Conservation (phyloP, 2,329 filamentous ascomycete genomes). For the Arthrobotrys entomopaga region DNA sequence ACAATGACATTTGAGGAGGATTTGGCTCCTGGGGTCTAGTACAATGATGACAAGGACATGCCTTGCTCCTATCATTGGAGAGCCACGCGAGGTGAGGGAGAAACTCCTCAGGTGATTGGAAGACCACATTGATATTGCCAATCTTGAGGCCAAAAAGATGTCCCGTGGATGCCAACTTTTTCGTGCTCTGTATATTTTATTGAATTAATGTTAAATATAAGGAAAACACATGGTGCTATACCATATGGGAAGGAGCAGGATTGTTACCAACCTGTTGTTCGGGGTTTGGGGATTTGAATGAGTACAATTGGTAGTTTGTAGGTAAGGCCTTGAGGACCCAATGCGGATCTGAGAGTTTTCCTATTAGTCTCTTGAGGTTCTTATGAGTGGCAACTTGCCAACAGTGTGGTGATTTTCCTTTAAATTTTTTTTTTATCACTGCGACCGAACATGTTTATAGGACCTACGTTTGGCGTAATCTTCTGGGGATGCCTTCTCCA, state of each 20-base stretch:
- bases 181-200: slow-evolving; percentile 30
- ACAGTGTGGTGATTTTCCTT: not conserved
- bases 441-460: too few relatives aligned
- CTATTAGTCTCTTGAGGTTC: not conserved
- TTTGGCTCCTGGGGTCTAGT: slow-evolving; percentile 24
- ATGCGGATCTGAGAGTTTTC: slow-evolving; percentile 20
- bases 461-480: slow-evolving; percentile 46
- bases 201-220: not conserved
- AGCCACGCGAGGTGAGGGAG: slow-evolving; percentile 48
- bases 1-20: slow-evolving; percentile 24
- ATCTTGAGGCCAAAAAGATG: slow-evolving; percentile 44
- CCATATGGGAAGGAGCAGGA: too few relatives aligned
- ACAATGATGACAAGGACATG: slow-evolving; percentile 39
- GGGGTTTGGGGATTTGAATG: slow-evolving; percentile 22
- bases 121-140: slow-evolving; percentile 30
- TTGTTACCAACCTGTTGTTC: slow-evolving; percentile 28
- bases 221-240: too few relatives aligned
- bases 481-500: slow-evolving; percentile 44
- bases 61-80: slow-evolving; percentile 35
- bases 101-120: slow-evolving; percentile 48
- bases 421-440: not conserved
- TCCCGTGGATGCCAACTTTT: slow-evolving; percentile 41
- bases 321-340: slow-evolving; percentile 49
- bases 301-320: slow-evolving; percentile 45
- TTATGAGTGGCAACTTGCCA: not conserved